Evolutionary conservation across 257 asterid species (phyloP).

Genomic region (Catharanthus roseus): DNA sequence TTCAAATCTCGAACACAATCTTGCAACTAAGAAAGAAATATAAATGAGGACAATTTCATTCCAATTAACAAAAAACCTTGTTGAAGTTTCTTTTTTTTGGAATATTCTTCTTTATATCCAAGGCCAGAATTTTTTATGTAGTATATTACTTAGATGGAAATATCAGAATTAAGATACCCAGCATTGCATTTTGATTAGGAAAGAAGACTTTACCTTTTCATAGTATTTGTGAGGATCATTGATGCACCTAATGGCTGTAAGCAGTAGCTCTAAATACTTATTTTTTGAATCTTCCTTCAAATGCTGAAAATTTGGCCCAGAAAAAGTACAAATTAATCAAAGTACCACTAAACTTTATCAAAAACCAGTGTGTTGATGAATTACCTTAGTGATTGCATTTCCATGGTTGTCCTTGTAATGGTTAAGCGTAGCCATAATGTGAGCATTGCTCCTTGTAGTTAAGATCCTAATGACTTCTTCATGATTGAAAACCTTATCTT

Average conservation of each 20-base stretch:
- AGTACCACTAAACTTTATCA: neutral
- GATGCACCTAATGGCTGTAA: conserved; percentile 48
- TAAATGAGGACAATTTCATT: too few species aligned
- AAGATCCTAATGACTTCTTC: conserved; percentile 64
- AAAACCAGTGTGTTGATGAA: too few species aligned
- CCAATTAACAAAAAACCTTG: too few species aligned
- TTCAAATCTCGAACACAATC: too few species aligned
- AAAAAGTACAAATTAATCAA: neutral
- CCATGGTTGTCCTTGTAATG: conserved; percentile 56
- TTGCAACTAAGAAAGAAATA: too few species aligned
- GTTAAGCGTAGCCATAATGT: conserved; percentile 58
- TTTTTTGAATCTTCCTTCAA: conserved; percentile 40
- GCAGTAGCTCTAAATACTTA: conserved; percentile 39
- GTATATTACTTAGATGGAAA: too few species aligned
- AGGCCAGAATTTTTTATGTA: too few species aligned
- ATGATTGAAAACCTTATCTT: conserved; percentile 35
- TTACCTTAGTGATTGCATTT: conserved; percentile 67
- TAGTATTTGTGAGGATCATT: conserved; percentile 56
- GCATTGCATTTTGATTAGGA: neutral
- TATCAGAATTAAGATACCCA: too few species aligned
- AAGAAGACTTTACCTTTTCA: conserved; percentile 46
- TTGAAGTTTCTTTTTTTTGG: too few species aligned
- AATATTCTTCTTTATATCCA: too few species aligned
- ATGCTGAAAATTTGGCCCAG: conserved; percentile 28
- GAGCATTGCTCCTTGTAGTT: conserved; percentile 70